Conservation (phyloP, 2,329 filamentous ascomycete species). For the Aspergillus sp. region DNA sequence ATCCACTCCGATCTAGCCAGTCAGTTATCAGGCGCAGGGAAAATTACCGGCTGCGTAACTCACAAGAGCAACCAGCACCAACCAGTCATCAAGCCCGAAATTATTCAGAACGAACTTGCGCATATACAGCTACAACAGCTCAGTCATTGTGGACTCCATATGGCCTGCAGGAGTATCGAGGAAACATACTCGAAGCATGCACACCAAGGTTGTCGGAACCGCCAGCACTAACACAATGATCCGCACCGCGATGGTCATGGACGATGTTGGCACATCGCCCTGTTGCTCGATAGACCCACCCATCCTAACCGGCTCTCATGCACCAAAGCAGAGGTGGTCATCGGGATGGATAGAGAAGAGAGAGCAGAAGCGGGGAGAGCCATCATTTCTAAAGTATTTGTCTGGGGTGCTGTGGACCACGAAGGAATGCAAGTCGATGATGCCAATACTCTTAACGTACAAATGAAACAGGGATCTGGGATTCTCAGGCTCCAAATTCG, state of each 20-base stretch:
- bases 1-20: conserved; percentile 9
- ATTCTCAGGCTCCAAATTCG: neutral
- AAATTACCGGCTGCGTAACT: neutral
- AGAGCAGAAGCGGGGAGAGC: neutral
- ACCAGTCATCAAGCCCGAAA: conserved; percentile 21
- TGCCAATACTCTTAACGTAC: neutral
- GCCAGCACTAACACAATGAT: conserved; percentile 5
- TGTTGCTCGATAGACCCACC: neutral
- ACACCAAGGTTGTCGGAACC: conserved; percentile 5
- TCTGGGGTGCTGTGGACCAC: neutral
- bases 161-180: neutral
- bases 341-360: neutral
- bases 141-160: neutral
- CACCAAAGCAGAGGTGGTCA: neutral
- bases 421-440: neutral
- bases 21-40: neutral
- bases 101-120: conserved; percentile 16
- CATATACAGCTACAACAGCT: conserved; percentile 16
- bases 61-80: conserved; percentile 19
- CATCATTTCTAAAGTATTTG: neutral
- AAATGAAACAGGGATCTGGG: neutral
- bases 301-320: neutral
- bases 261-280: neutral
- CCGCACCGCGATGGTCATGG: conserved; percentile 5
- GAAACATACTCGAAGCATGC: neutral